phyloP scores from a whole-genome alignment of 2,329 filamentous ascomycete species.

The Colletotrichum sp. region DNA sequence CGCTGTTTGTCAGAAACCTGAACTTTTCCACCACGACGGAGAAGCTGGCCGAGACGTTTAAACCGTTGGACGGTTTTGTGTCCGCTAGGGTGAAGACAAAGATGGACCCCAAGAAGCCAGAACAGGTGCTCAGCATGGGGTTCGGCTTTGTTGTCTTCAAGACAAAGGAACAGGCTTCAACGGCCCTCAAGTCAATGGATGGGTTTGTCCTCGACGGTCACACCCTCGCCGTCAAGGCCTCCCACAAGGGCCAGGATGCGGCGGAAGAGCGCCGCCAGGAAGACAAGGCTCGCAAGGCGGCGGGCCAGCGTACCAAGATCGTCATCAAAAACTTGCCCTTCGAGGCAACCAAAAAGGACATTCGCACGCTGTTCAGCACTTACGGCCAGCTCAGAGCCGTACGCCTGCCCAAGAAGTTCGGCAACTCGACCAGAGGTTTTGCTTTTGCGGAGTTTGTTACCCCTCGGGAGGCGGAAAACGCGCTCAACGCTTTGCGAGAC shows the following conservation, averaged over 20 bases:
- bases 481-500: conserved; percentile 87
- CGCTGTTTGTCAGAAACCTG: conserved; percentile 91
- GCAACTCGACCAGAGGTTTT: conserved; percentile 87
- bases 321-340: conserved; percentile 99
- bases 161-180: conserved; percentile 77
- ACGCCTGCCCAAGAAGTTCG: conserved; percentile 93
- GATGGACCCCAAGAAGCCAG: conserved; percentile 87
- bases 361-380: conserved; percentile 82
- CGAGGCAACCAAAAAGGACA: conserved; percentile 91
- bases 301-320: conserved; percentile 84
- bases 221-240: conserved; percentile 82
- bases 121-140: conserved; percentile 91
- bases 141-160: conserved; percentile 95
- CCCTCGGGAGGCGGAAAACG: conserved; percentile 86
- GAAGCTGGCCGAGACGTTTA: conserved; percentile 78
- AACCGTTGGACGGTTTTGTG: conserved; percentile 83
- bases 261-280: conserved; percentile 85
- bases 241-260: conserved; percentile 86
- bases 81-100: conserved; percentile 93
- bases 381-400: conserved; percentile 94
- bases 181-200: conserved; percentile 85
- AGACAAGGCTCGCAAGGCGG: conserved; percentile 81
- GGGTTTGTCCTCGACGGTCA: conserved; percentile 88
- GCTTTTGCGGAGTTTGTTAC: conserved; percentile 97
- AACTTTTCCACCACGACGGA: conserved; percentile 88